A percentile compares a stretch with the other conserved stretches of the same genome.
phyloP scores from a whole-genome alignment of 2,329 filamentous ascomycete species.

The Colletotrichum simmondsii region DNA sequence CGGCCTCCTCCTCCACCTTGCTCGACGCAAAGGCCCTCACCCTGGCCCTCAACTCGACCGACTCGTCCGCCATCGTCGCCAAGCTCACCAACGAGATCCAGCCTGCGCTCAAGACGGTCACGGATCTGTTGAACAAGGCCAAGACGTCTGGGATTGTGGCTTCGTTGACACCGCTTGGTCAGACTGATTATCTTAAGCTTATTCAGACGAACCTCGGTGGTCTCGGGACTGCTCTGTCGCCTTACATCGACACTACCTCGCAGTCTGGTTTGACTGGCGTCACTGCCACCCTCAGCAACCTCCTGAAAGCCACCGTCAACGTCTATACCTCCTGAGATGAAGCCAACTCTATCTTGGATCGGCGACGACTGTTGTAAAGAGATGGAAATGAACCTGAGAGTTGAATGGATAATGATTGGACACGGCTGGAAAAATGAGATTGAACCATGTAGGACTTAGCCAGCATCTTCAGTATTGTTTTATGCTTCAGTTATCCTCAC shows the following conservation, averaged over 20 bases:
- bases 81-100: neutral
- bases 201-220: neutral
- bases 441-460: neutral
- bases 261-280: fast-evolving
- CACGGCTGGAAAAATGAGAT: neutral
- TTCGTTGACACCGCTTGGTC: neutral
- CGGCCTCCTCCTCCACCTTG: neutral
- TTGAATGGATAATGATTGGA: neutral
- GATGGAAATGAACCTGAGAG: neutral
- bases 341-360: too few relatives aligned
- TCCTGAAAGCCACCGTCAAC: neutral
- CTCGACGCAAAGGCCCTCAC: constrained; percentile 5
- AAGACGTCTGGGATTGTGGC: neutral
- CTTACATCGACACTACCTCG: neutral
- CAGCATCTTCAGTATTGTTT: neutral
- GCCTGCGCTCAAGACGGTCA: neutral
- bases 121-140: neutral
- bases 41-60: neutral
- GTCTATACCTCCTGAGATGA: neutral
- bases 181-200: neutral
- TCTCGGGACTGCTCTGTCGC: neutral
- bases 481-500: neutral
- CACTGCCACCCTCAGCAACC: neutral
- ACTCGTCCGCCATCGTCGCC: neutral
- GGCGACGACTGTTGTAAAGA: too few relatives aligned